Conservation (phyloP, 306 rosid species). For the Trifolium fragiferum region DNA sequence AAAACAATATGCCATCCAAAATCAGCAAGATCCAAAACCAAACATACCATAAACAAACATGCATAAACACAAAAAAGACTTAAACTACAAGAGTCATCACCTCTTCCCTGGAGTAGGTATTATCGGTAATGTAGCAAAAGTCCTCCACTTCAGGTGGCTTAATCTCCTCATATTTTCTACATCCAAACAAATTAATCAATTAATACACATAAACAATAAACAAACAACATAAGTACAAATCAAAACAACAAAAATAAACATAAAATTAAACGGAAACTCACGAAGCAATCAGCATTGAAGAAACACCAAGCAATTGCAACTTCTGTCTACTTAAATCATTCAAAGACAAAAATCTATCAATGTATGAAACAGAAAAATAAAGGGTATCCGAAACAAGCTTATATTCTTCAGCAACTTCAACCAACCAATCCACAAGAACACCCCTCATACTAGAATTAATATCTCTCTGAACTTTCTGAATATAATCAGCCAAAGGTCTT, state of each 20-base stretch:
- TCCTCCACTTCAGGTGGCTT: constrained; percentile 84
- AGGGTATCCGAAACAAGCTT: constrained; percentile 79
- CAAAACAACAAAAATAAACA: not conserved
- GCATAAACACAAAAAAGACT: not conserved
- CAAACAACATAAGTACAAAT: not conserved
- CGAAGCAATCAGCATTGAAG: constrained; percentile 86
- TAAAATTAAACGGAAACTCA: constrained; percentile 45
- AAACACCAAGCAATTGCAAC: constrained; percentile 79
- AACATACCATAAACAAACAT: not conserved
- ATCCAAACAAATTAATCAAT: not conserved
- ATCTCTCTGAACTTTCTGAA: constrained; percentile 74
- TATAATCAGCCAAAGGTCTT: constrained; percentile 68
- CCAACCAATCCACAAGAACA: constrained; percentile 86
- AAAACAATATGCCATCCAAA: not conserved
- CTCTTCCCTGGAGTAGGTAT: constrained; percentile 74
- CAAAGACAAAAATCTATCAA: constrained; percentile 72
- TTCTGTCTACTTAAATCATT: constrained; percentile 51
- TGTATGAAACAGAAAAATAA: constrained; percentile 60
- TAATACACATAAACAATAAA: not conserved
- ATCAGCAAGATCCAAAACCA: constrained; percentile 8
- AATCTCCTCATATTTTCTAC: constrained; percentile 89
- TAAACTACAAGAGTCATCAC: constrained; percentile 37
- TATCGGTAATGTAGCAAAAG: constrained; percentile 79
- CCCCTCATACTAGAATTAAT: constrained; percentile 77
- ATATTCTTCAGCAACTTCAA: constrained; percentile 89